phyloP scores from a whole-genome alignment of 2,329 filamentous ascomycete genomes.

The Saccharata proteae region DNA sequence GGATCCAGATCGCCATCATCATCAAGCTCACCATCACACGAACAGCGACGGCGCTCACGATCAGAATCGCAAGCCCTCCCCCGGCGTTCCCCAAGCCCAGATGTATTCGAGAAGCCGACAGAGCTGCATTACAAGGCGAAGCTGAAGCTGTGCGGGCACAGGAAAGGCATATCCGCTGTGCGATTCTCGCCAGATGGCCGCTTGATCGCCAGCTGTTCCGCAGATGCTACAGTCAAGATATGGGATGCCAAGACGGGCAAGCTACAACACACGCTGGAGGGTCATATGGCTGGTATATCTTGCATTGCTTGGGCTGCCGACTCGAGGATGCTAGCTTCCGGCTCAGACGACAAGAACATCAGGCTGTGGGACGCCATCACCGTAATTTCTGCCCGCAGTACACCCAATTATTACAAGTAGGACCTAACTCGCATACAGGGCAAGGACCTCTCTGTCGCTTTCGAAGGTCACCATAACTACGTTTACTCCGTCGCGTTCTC shows the following conservation, averaged over 20 bases:
- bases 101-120: constrained; percentile 30
- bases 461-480: constrained; percentile 91
- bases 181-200: constrained; percentile 83
- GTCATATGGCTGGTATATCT: constrained; percentile 84
- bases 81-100: constrained; percentile 9
- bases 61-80: constrained; percentile 11
- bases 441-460: constrained; percentile 44
- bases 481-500: constrained; percentile 89
- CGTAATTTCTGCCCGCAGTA: no score
- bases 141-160: constrained; percentile 65
- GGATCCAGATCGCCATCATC: constrained; percentile 12
- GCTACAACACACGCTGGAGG: constrained; percentile 79
- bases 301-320: constrained; percentile 93
- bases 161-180: constrained; percentile 67
- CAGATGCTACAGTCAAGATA: constrained; percentile 81
- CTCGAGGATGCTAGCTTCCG: constrained; percentile 73
- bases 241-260: constrained; percentile 72
- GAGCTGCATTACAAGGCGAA: constrained; percentile 56
- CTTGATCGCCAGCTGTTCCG: constrained; percentile 82
- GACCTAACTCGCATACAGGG: no score
- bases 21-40: constrained; percentile 3
- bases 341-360: constrained; percentile 93
- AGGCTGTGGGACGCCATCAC: constrained; percentile 66
- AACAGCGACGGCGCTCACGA: constrained; percentile 4
- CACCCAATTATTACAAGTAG: neutral